Evolutionary conservation across 1,284 basidiomycete genomes (phyloP).

Genomic region (Caloboletus firmus): DNA sequence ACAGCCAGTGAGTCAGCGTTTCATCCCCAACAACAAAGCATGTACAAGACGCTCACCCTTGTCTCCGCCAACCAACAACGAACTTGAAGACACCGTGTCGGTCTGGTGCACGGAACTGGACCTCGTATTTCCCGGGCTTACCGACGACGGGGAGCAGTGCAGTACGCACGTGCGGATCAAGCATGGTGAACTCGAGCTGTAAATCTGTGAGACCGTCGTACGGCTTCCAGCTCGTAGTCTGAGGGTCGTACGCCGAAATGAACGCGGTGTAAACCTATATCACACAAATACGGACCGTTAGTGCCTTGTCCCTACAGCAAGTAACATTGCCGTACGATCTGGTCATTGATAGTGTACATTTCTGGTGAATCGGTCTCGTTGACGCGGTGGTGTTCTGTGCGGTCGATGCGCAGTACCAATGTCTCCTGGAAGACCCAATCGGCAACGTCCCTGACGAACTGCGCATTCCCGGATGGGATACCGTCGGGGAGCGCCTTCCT

Average conservation of each 20-base stretch:
- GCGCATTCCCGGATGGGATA: constrained; percentile 69
- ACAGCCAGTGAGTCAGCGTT: neutral
- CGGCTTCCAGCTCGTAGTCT: constrained; percentile 64
- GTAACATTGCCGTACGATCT: constrained; percentile 56
- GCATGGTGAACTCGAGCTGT: constrained; percentile 96
- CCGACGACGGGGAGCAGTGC: constrained; percentile 57
- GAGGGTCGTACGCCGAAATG: constrained; percentile 64
- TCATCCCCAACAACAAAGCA: too few species aligned
- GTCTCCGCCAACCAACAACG: constrained; percentile 83
- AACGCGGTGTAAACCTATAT: constrained; percentile 71
- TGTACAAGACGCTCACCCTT: constrained; percentile 59
- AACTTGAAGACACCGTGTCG: constrained; percentile 99
- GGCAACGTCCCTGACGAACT: constrained; percentile 73
- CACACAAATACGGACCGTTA: constrained; percentile 8
- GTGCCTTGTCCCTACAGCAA: neutral
- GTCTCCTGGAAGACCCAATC: constrained; percentile 93
- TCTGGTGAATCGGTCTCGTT: constrained; percentile 58
- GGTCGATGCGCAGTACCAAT: constrained; percentile 77
- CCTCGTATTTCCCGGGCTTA: constrained; percentile 66
- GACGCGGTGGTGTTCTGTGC: constrained; percentile 70
- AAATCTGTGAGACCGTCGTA: constrained; percentile 73
- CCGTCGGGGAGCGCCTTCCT: constrained; percentile 60
- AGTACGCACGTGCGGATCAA: constrained; percentile 91
- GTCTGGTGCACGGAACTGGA: constrained; percentile 86
- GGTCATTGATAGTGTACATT: constrained; percentile 86